Percentiles rank a stretch among this genome's conserved stretches.
phyloP scores from a whole-genome alignment of 805 yeast species.

The Sungouiozyma intestinalis region DNA sequence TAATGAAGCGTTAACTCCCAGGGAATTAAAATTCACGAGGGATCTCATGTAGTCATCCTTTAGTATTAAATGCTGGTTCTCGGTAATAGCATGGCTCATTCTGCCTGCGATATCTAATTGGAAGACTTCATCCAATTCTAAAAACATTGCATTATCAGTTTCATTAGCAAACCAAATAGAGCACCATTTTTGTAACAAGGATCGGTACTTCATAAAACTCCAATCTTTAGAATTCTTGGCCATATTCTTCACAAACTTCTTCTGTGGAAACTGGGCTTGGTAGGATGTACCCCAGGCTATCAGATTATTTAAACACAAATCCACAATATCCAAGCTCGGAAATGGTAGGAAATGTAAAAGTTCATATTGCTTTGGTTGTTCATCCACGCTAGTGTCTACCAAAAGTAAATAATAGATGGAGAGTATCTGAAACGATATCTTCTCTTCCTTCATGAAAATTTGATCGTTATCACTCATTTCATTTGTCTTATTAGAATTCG shows the following conservation, averaged over 20 bases:
- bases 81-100: background rate
- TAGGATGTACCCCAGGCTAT: conserved; percentile 12
- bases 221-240: conserved; percentile 11
- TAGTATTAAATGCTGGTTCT: background rate
- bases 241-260: background rate
- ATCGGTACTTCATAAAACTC: conserved; percentile 17
- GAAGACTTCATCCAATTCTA: conserved; percentile 6
- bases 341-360: conserved; percentile 22
- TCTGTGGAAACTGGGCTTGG: background rate
- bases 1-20: conserved; percentile 5
- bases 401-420: conserved; percentile 22
- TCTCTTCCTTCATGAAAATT: conserved; percentile 8
- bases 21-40: conserved; percentile 1
- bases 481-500: background rate
- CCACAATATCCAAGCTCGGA: conserved; percentile 18
- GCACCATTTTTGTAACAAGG: conserved; percentile 19
- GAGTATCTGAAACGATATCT: conserved; percentile 21
- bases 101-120: background rate
- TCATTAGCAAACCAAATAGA: conserved; percentile 15
- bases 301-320: conserved; percentile 15
- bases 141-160: conserved; percentile 10
- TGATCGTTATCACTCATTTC: conserved; percentile 1
- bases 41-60: background rate
- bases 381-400: conserved; percentile 8
- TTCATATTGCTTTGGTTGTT: conserved; percentile 18